Evolutionary conservation across 2,329 filamentous ascomycete species (phyloP).

Genomic region (Saccharata proteae): DNA sequence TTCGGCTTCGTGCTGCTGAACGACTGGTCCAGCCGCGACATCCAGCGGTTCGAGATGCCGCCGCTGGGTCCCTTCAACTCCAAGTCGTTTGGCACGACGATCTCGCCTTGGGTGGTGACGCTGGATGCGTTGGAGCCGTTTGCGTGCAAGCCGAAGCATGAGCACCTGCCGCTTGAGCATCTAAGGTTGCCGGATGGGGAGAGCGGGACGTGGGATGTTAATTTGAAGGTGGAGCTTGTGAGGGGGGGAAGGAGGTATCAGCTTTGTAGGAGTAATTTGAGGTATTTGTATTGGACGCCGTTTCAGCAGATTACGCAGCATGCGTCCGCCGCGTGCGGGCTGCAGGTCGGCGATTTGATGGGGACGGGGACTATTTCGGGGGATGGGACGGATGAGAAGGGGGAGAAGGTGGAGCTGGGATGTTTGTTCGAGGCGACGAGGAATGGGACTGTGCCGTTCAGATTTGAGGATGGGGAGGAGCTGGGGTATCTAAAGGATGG

Average conservation of each 20-base stretch:
- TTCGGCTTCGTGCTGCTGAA: conserved; percentile 53
- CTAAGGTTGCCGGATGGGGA: conserved; percentile 16
- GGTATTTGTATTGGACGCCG: conserved; percentile 34
- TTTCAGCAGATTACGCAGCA: conserved; percentile 34
- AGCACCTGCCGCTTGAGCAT: conserved; percentile 11
- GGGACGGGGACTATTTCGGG: conserved; percentile 35
- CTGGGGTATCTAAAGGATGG: conserved; percentile 30
- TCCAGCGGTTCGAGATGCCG: conserved; percentile 49
- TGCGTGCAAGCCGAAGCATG: conserved; percentile 12
- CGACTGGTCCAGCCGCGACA: conserved; percentile 52
- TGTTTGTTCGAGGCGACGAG: conserved; percentile 31
- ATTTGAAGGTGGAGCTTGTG: conserved; percentile 14
- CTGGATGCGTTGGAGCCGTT: conserved; percentile 42
- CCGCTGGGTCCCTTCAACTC: conserved; percentile 49
- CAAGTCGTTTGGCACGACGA: conserved; percentile 48
- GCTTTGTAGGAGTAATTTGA: conserved; percentile 20
- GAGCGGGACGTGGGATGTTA: conserved; percentile 16
- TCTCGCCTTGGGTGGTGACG: conserved; percentile 51
- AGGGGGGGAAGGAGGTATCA: conserved; percentile 13
- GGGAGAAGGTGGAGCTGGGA: conserved; percentile 9
- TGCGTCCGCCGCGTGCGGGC: conserved; percentile 28
- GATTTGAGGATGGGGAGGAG: conserved; percentile 18
- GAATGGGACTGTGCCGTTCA: conserved; percentile 21
- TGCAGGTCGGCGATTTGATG: conserved; percentile 31
- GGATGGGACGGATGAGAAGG: conserved; percentile 23